phyloP scores from a whole-genome alignment of 805 yeast species.

The Candida ascalaphidarum region DNA sequence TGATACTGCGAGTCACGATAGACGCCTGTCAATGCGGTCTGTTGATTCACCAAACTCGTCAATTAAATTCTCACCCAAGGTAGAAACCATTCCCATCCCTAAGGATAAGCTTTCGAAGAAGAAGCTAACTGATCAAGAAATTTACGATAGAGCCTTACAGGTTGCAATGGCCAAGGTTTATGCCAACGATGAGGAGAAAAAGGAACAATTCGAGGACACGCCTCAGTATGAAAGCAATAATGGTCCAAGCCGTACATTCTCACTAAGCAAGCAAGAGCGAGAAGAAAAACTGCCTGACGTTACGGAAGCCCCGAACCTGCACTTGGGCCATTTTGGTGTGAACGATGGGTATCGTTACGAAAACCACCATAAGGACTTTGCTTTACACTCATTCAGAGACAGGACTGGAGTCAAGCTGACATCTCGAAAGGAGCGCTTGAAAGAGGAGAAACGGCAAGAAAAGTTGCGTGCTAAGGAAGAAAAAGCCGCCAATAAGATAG shows the following conservation, averaged over 20 bases:
- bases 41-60: too few species aligned
- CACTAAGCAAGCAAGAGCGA: slow-evolving; percentile 3
- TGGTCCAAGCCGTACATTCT: too few species aligned
- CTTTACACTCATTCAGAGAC: slow-evolving; percentile 22
- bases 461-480: slow-evolving; percentile 8
- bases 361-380: slow-evolving; percentile 24
- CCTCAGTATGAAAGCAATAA: too few species aligned
- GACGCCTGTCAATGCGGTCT: too few species aligned
- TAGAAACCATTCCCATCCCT: slow-evolving; percentile 26
- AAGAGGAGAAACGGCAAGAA: slow-evolving; percentile 12
- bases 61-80: slow-evolving; percentile 28
- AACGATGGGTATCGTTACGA: slow-evolving; percentile 14
- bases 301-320: slow-evolving; percentile 1
- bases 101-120: slow-evolving; percentile 1
- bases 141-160: too few species aligned
- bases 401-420: slow-evolving; percentile 4
- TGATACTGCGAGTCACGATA: too few species aligned
- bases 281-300: slow-evolving; percentile 5
- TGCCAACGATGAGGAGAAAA: too few species aligned
- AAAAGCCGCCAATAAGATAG: slow-evolving; percentile 4
- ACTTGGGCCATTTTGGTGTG: slow-evolving; percentile 10
- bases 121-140: too few species aligned
- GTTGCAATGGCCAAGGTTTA: too few species aligned
- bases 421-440: slow-evolving; percentile 15
- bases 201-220: background rate